A percentile compares a stretch with the other conserved stretches of the same genome.
Conservation (phyloP, 306 rosid genomes). For the Dalbergia cochinchinensis region DNA sequence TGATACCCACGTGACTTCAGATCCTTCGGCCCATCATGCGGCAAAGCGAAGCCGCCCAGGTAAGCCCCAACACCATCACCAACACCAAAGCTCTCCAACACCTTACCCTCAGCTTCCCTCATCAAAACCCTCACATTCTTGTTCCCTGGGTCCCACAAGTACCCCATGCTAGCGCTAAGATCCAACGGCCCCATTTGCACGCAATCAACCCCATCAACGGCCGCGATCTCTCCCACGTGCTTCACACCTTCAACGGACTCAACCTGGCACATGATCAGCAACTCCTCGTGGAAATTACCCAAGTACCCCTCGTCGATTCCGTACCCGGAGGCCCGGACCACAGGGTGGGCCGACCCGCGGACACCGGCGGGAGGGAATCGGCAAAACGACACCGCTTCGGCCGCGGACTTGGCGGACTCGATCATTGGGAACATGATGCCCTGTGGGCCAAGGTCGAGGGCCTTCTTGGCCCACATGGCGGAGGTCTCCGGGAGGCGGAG, state of each 20-base stretch:
- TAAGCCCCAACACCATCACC: slow-evolving; percentile 44
- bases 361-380: slow-evolving; percentile 71
- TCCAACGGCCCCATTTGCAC: slow-evolving; percentile 91
- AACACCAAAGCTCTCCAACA: slow-evolving; percentile 46
- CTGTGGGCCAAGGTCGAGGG: slow-evolving; percentile 86
- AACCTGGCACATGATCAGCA: slow-evolving; percentile 77
- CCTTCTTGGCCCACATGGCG: slow-evolving; percentile 83
- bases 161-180: slow-evolving; percentile 84
- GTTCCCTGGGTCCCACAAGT: slow-evolving; percentile 78
- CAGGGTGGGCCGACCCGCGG: slow-evolving; percentile 86
- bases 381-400: slow-evolving; percentile 73
- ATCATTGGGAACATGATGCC: slow-evolving; percentile 91
- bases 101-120: slow-evolving; percentile 68
- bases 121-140: slow-evolving; percentile 69
- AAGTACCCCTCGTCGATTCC: slow-evolving; percentile 84
- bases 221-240: slow-evolving; percentile 57
- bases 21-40: slow-evolving; percentile 63
- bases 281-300: slow-evolving; percentile 65
- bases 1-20: slow-evolving; percentile 71
- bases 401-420: slow-evolving; percentile 65
- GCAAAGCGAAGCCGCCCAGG: slow-evolving; percentile 65
- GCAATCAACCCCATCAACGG: slow-evolving; percentile 83
- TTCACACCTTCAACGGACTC: slow-evolving; percentile 65
- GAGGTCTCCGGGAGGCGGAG: slow-evolving; percentile 74
- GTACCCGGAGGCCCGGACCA: slow-evolving; percentile 73